Percentiles rank a stretch among this genome's conserved stretches.
phyloP scores from a whole-genome alignment of 225 moss, liverwort and hornwort species.

The Marchantia polymorpha region DNA sequence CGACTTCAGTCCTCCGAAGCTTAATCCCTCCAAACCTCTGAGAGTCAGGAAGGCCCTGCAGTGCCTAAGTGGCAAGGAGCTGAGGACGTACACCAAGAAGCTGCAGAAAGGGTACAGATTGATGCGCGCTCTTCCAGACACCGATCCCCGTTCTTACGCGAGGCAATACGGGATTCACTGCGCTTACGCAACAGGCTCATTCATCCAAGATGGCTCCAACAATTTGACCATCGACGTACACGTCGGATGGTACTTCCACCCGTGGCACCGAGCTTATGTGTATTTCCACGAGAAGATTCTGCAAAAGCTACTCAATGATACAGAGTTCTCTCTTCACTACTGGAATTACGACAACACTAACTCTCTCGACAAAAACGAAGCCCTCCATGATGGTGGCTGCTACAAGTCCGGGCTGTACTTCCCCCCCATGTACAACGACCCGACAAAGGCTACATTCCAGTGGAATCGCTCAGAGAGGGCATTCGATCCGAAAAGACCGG shows the following conservation, averaged over 20 bases:
- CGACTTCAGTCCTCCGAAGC: not conserved
- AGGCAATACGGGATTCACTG: slow-evolving; percentile 47
- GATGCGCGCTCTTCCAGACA: slow-evolving; percentile 40
- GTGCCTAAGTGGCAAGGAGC: slow-evolving; percentile 4
- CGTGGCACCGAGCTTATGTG: slow-evolving; percentile 49
- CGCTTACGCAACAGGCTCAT: slow-evolving; percentile 50
- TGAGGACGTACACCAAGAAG: slow-evolving; percentile 23
- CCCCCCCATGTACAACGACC: not conserved
- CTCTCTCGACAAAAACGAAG: not conserved
- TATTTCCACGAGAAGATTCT: slow-evolving; percentile 60
- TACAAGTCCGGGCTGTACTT: not conserved
- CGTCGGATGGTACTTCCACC: slow-evolving; percentile 50
- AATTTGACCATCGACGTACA: slow-evolving; percentile 44
- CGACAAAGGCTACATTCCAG: not conserved
- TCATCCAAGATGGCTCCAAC: slow-evolving; percentile 25
- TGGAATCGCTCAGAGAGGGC: not conserved
- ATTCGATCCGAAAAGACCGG: not conserved
- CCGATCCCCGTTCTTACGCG: slow-evolving; percentile 41
- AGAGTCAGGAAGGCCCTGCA: slow-evolving; percentile 17
- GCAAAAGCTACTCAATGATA: slow-evolving; percentile 44
- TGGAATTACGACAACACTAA: slow-evolving; percentile 56
- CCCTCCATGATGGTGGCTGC: not conserved
- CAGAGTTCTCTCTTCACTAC: slow-evolving; percentile 45
- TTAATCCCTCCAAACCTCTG: not conserved
- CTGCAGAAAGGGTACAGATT: slow-evolving; percentile 40